Percentiles rank a stretch among this genome's conserved stretches.
Evolutionary conservation across 305 asterid genomes (phyloP).

Genomic region (Solanum aculeatissimum): DNA sequence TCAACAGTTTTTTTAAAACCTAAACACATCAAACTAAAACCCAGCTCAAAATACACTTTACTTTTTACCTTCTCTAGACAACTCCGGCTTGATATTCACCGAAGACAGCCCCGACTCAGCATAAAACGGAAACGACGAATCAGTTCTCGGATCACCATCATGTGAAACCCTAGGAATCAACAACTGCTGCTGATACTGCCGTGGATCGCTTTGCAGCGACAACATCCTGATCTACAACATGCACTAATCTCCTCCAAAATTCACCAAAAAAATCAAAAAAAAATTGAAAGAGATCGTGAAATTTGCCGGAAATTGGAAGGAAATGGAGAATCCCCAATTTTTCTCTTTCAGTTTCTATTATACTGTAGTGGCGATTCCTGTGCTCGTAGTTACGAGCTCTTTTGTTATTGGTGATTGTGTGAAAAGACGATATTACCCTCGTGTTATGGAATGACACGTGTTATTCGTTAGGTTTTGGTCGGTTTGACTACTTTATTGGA

Average conservation of each 20-base stretch:
- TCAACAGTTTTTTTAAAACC: background rate
- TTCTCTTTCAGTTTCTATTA: background rate
- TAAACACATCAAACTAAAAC: background rate
- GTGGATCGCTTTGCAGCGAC: conserved; percentile 88
- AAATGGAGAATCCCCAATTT: background rate
- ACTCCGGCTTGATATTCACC: conserved; percentile 2
- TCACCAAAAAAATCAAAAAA: background rate
- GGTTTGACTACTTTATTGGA: background rate
- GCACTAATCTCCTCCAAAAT: background rate
- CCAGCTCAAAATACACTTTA: background rate
- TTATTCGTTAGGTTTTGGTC: background rate
- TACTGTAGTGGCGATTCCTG: background rate
- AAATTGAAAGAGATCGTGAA: background rate
- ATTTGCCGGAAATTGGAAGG: background rate
- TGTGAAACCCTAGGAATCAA: conserved; percentile 47
- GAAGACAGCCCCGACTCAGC: conserved; percentile 4
- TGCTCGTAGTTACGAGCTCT: background rate
- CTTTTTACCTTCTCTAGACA: conserved; percentile 17
- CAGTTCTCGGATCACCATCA: conserved; percentile 23
- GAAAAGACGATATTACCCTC: background rate
- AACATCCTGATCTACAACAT: conserved; percentile 29
- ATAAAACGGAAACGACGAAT: conserved; percentile 16
- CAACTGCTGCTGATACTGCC: conserved; percentile 41
- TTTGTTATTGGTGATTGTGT: background rate
- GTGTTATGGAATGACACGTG: background rate